Percentiles rank a stretch among this genome's conserved stretches.
Conservation (phyloP, 139 green algal species). For the Ettlia oleoabundans region DNA sequence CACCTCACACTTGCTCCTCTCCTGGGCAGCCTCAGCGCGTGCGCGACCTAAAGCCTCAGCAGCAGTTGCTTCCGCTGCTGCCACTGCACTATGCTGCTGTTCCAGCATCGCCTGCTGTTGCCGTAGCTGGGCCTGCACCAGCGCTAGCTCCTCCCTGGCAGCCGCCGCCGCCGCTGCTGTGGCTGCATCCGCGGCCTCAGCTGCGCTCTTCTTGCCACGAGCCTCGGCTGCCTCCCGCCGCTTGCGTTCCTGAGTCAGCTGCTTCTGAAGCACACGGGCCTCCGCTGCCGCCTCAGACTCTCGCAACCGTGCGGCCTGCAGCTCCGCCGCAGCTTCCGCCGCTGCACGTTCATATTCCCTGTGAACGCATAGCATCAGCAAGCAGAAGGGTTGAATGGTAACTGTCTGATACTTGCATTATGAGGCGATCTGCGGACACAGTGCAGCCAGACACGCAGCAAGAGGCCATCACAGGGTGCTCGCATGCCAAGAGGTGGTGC, state of each 20-base stretch:
- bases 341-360: conserved; percentile 5
- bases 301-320: conserved; percentile 2
- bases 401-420: no score
- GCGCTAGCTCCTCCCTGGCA: neutral
- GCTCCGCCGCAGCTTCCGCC: neutral
- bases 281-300: conserved; percentile 14
- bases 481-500: no score
- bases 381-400: neutral
- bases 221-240: conserved; percentile 11
- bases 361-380: neutral
- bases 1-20: neutral
- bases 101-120: neutral
- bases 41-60: neutral
- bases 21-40: neutral
- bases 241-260: conserved; percentile 11
- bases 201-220: neutral
- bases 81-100: neutral
- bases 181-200: neutral
- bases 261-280: neutral
- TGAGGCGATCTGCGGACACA: no score
- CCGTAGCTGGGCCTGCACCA: neutral
- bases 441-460: no score
- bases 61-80: neutral
- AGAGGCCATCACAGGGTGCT: no score
- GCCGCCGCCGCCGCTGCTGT: neutral